Evolutionary conservation across 257 asterid genomes (phyloP).

Genomic region (Plantago major): DNA sequence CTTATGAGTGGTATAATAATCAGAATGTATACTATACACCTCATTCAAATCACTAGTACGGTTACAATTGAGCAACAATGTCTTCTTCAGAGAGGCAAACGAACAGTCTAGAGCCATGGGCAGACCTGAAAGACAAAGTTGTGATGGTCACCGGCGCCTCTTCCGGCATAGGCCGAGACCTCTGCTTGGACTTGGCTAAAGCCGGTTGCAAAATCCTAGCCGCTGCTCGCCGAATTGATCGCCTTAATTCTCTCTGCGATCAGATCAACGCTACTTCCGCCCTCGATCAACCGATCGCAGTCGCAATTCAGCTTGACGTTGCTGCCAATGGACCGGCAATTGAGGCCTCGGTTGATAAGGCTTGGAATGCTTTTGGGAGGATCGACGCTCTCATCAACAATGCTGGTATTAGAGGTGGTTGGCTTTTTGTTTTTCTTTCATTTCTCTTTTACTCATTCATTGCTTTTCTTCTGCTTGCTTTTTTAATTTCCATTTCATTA

Average conservation of each 20-base stretch:
- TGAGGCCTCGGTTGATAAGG: constrained; percentile 41
- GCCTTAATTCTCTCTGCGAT: constrained; percentile 46
- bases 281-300: constrained; percentile 29
- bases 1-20: no score
- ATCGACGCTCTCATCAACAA: constrained; percentile 61
- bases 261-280: constrained; percentile 36
- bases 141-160: constrained; percentile 88
- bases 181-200: constrained; percentile 55
- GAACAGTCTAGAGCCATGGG: constrained; percentile 69
- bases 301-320: constrained; percentile 62
- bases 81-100: no score
- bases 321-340: constrained; percentile 27
- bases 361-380: constrained; percentile 63
- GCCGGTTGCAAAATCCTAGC: constrained; percentile 71
- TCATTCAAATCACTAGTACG: no score
- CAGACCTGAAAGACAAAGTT: constrained; percentile 39
- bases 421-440: no score
- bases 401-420: constrained; percentile 63
- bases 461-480: no score
- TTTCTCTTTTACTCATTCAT: background rate
- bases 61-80: no score
- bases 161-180: constrained; percentile 67
- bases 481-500: no score
- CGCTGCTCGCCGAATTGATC: constrained; percentile 61
- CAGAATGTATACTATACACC: no score